These are phyloP conservation scores for Macrolepiota dolichaula DNA, from an alignment of 768 basidiomycete genomes.

Conservation along the genomic window DNA sequence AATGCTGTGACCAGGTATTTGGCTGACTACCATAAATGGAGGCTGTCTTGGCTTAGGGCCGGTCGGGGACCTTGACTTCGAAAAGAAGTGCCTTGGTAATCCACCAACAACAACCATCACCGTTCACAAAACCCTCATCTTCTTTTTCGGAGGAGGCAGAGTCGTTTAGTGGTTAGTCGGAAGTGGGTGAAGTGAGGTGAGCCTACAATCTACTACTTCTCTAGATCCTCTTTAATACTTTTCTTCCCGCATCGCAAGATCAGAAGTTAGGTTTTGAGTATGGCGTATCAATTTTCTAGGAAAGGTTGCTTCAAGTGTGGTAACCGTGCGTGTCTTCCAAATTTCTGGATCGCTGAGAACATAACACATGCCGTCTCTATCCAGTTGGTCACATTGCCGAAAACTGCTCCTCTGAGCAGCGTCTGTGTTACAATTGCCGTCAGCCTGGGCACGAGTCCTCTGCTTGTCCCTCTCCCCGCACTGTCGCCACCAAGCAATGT, in stretches of 20 bases:
- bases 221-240: background rate
- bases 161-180: constrained; percentile 62
- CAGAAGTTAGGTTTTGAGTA: constrained; percentile 36
- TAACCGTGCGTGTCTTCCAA: constrained; percentile 59
- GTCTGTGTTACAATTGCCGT: constrained; percentile 93
- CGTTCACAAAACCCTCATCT: constrained; percentile 45
- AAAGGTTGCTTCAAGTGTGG: constrained; percentile 95
- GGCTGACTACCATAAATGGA: constrained; percentile 5
- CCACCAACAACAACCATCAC: constrained; percentile 26
- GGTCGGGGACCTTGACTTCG: constrained; percentile 6
- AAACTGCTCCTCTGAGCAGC: constrained; percentile 83
- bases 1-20: background rate
- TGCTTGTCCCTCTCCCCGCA: constrained; percentile 81
- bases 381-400: constrained; percentile 92
- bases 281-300: constrained; percentile 82
- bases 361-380: constrained; percentile 14
- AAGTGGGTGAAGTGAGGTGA: constrained; percentile 73
- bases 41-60: constrained; percentile 8
- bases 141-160: constrained; percentile 65
- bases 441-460: constrained; percentile 94
- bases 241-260: constrained; percentile 14
- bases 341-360: constrained; percentile 9
- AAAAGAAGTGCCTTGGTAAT: constrained; percentile 9
- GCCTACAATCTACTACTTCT: constrained; percentile 4
- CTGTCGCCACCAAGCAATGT: constrained; percentile 84